A percentile compares a stretch with the other conserved stretches of the same genome.
phyloP scores from a whole-genome alignment of 192 early-diverging fungal genomes.

The Rhizophagus prolifer region DNA sequence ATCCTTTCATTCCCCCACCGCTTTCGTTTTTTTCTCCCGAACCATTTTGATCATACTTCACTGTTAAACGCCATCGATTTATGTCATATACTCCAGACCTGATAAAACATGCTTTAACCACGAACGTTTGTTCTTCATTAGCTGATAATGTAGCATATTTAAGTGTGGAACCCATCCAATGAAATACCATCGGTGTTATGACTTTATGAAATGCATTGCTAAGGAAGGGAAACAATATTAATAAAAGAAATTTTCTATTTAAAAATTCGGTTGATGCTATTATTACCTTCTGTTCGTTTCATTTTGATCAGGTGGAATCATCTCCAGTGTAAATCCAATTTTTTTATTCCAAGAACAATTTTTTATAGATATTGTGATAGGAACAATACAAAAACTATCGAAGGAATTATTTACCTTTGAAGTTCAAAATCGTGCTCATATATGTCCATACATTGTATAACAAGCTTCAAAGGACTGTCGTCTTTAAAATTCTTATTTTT shows the following conservation, averaged over 20 bases:
- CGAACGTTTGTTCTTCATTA: conserved; percentile 46
- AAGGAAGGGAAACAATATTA: not conserved
- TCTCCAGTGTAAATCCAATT: conserved; percentile 57
- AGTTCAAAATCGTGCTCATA: conserved; percentile 47
- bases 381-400: conserved; percentile 56
- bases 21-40: not conserved
- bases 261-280: not conserved
- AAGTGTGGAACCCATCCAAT: conserved; percentile 64
- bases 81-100: conserved; percentile 70
- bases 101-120: conserved; percentile 56
- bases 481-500: conserved; percentile 62
- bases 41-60: conserved; percentile 34
- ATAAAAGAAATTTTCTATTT: not conserved
- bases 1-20: conserved; percentile 13
- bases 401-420: conserved; percentile 35
- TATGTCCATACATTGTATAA: conserved; percentile 47
- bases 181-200: conserved; percentile 44
- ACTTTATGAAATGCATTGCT: conserved; percentile 29
- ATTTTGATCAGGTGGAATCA: conserved; percentile 43
- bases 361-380: conserved; percentile 55
- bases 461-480: conserved; percentile 65
- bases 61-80: conserved; percentile 68
- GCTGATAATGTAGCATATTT: conserved; percentile 58
- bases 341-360: conserved; percentile 75
- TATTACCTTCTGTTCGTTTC: conserved; percentile 25